These are phyloP conservation scores for Cercophora scortea DNA, from an alignment of 495 filamentous ascomycete species.

Conservation along the genomic window DNA sequence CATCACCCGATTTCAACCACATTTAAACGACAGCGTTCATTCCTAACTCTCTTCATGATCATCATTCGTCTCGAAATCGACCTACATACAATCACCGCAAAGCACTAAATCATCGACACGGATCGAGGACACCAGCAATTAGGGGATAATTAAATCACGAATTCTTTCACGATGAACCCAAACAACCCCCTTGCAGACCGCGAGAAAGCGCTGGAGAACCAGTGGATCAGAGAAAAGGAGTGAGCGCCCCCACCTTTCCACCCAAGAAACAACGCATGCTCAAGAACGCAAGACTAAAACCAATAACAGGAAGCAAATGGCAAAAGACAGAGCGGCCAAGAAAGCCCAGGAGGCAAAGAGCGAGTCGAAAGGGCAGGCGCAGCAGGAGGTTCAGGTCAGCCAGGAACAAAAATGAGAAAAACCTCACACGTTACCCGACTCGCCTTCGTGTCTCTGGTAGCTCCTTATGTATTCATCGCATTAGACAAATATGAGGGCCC, in stretches of 20 bases:
- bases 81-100: neutral
- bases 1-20: too few species aligned
- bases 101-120: neutral
- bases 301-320: conserved; percentile 11
- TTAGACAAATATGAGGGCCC: too few species aligned
- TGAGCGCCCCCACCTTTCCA: conserved; percentile 2
- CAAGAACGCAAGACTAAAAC: neutral
- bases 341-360: conserved; percentile 3
- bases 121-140: too few species aligned
- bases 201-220: conserved; percentile 25
- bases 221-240: conserved; percentile 27
- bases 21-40: too few species aligned
- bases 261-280: neutral
- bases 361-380: neutral
- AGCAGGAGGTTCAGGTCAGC: neutral
- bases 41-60: too few species aligned
- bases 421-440: too few species aligned
- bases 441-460: neutral
- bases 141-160: neutral
- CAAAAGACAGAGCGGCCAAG: conserved; percentile 11
- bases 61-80: too few species aligned
- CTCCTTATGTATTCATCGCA: too few species aligned
- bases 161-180: conserved; percentile 13
- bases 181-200: conserved; percentile 24
- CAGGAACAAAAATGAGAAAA: neutral